Evolutionary conservation across 805 yeast genomes (phyloP), one percentile per base, ranked within the genome.

Genomic region (Tetrapisispora fleetii): DNA sequence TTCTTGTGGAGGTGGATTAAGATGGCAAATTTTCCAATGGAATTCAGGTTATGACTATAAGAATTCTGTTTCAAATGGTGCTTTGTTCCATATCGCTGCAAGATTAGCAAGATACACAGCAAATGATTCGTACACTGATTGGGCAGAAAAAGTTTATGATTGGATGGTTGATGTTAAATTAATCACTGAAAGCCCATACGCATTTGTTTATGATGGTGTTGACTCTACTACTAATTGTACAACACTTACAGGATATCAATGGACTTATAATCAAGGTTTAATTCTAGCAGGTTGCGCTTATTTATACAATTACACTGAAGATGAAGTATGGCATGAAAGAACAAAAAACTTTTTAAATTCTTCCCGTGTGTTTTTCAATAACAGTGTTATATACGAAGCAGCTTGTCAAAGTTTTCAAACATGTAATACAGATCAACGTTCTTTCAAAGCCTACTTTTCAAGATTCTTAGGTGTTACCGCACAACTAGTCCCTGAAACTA

Each of bases 1-100:
- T 48, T 44, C 62, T 5, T 91, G 99, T 69, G 77, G 74, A 40
- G 98, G 99, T 50, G 98, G 99, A 1, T 69, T 91, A 52, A 75
- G 97, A 67, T 91, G 98, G 98, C 98, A 91, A 71, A 91, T 91
- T 59, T 91, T 83, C 70, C 75, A 82, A 49, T 90, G 96, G 95
- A 91, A 91, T 64, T 75, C 87, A 7, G 99, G 98, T 52, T 91
- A 89, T 64, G 85, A 86, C 65, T 91, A 91, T 68, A 91, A 91
- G 67, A 91, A 91, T 65, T 72, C 96, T 36, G 87, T 90, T 50
- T 76, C 95, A n/a, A 90, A 87, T 65, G 97, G 95, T 27, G 85
- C 90, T 45, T 71, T 90, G 48, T 89, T 90, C 77, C 88, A 87
- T 57, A 63, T 90, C 38, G 95, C 85, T 17, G 93, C 96, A 0